Evolutionary conservation across 306 rosid genomes (phyloP), one percentile per base, ranked within the genome.

Genomic region (Inga oerstediana): DNA sequence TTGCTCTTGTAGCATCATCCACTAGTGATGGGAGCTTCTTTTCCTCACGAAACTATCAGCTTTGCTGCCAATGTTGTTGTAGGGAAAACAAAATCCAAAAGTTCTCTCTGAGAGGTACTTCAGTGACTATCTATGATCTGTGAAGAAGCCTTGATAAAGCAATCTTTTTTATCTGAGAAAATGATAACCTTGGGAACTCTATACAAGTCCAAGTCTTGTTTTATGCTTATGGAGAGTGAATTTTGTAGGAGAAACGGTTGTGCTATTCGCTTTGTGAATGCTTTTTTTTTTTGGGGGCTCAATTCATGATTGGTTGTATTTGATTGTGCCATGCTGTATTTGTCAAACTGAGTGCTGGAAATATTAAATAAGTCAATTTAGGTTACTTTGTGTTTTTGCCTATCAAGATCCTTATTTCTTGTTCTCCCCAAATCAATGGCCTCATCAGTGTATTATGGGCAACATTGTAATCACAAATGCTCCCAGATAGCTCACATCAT

Each of bases 1-100:
- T 66, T 71, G 80, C 73, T 73, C 72, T 84, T 44, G 66, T 54
- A 75, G 52, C 35, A 52, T 13, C 32, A 37, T 39, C 88, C 80
- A 20, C 34, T 73, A 64, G 72, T 79, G 39, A 49, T 46, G 78
- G 78, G 56, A 61, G 44, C 56, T 8, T 35, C 52, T 77, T 19
- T 59, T 8, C 22, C 67, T 37, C 82, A 79, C 69, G 74, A n/a
- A 66, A 58, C 65, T 58, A 14, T 3, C 30, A 58, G 32, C 65
- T 10, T 22, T 59, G 81, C 35, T 69, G 72, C 76, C 66, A 45
- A 61, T 41, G 27, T 56, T 41, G 27, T 56, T 16, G 45, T 74
- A 30, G 44, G n/a, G n/a, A n/a, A n/a, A n/a, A n/a, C n/a, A n/a
- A n/a, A n/a, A n/a, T n/a, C n/a, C n/a, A n/a, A n/a, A n/a, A n/a